A percentile compares a stretch with the other conserved stretches of the same genome.
phyloP scores from a whole-genome alignment of 139 green algal genomes.

The Chlamydomonas sphaeroides region DNA sequence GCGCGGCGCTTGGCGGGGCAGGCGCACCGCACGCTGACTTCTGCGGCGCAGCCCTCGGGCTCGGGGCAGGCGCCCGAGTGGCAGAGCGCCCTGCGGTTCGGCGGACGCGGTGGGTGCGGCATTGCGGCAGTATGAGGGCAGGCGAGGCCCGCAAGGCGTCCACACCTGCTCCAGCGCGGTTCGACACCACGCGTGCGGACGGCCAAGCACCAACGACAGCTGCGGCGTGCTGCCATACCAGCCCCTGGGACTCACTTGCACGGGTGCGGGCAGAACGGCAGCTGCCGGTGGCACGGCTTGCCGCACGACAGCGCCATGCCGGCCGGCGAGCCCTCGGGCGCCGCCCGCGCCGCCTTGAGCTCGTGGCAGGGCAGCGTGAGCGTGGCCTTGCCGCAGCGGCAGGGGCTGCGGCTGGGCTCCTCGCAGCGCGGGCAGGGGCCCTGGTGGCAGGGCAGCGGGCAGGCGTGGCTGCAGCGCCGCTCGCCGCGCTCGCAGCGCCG shows the following conservation, averaged over 20 bases:
- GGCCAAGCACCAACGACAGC: background rate
- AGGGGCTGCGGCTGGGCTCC: slow-evolving; percentile 31
- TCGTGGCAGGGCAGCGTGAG: slow-evolving; percentile 68
- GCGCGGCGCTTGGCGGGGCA: slow-evolving; percentile 69
- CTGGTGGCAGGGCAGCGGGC: slow-evolving; percentile 68
- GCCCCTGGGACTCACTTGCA: slow-evolving; percentile 60
- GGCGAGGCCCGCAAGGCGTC: no score
- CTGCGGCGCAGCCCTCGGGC: slow-evolving; percentile 53
- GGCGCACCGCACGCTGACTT: slow-evolving; percentile 74
- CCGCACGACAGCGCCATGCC: slow-evolving; percentile 59
- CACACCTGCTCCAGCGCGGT: no score
- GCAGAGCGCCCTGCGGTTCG: slow-evolving; percentile 47
- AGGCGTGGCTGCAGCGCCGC: slow-evolving; percentile 68
- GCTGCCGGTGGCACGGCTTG: slow-evolving; percentile 69
- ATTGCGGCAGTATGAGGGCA: no score
- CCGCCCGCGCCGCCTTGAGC: slow-evolving; percentile 2
- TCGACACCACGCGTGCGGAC: no score
- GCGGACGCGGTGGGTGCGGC: no score
- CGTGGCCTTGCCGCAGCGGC: slow-evolving; percentile 74
- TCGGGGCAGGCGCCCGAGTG: slow-evolving; percentile 71
- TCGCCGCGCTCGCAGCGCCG: slow-evolving; percentile 52
- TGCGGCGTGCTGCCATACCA: no score
- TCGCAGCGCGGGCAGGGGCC: slow-evolving; percentile 54
- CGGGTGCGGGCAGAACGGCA: slow-evolving; percentile 70
- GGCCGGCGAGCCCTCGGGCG: background rate